These are phyloP conservation scores for Xylogone sp. DNA, from an alignment of 2,329 filamentous ascomycete genomes.

Conservation along the genomic window DNA sequence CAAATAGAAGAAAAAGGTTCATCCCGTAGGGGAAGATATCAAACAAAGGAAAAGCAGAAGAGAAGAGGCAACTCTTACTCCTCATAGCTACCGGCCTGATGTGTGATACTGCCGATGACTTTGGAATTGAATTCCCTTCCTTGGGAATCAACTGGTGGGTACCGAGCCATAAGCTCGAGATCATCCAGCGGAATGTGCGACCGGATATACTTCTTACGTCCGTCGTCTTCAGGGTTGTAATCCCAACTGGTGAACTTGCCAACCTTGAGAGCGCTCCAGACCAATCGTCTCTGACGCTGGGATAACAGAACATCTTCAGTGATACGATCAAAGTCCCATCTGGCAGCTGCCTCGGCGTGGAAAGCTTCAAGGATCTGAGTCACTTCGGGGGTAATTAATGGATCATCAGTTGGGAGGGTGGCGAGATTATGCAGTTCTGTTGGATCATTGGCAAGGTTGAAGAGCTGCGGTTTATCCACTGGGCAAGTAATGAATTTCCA, in stretches of 20 bases:
- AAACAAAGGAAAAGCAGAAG: not conserved
- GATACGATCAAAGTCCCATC: conserved; percentile 80
- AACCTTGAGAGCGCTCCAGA: conserved; percentile 74
- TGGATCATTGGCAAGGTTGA: conserved; percentile 67
- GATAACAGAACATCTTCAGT: conserved; percentile 69
- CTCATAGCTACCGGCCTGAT: not conserved
- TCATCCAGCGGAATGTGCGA: conserved; percentile 78
- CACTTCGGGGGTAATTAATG: conserved; percentile 28
- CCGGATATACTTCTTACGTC: conserved; percentile 74
- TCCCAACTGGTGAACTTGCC: conserved; percentile 83
- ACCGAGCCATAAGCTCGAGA: conserved; percentile 72
- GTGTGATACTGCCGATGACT: not conserved
- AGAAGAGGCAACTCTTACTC: not conserved
- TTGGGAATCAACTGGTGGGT: conserved; percentile 55
- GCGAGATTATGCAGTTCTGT: conserved; percentile 34
- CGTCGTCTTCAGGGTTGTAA: conserved; percentile 71
- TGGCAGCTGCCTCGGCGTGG: conserved; percentile 64
- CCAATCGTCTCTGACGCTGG: conserved; percentile 74
- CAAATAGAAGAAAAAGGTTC: too few species aligned
- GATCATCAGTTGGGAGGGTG: conserved; percentile 31
- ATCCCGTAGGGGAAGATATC: too few species aligned
- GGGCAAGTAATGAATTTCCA: conserved; percentile 93
- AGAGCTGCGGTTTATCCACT: conserved; percentile 79
- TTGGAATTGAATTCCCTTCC: conserved; percentile 13
- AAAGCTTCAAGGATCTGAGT: conserved; percentile 55